Evolutionary conservation across 148 eudicot genomes (phyloP), one percentile per base, ranked within the genome.

Genomic region (Camellia granthamiana): DNA sequence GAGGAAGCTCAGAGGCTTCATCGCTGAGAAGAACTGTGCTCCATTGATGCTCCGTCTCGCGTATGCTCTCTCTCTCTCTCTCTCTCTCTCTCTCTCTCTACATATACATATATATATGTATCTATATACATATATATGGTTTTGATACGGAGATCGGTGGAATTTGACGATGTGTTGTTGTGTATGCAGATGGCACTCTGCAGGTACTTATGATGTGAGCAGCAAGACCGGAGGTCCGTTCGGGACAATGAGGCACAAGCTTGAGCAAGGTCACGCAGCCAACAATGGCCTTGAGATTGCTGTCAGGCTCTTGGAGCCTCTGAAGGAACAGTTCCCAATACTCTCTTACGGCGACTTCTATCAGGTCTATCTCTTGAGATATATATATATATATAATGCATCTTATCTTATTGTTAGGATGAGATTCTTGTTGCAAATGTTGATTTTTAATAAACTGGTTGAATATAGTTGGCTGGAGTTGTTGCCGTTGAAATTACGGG

Each of bases 401-500:
- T 77, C 23, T 3, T 21, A 12, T 10, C 12, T 21, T 19, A 14
- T 3, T n/a, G 23, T 16, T 38, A n/a, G 61, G 18, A 61, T 11
- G 52, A 77, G 38, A 44, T 3, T 60, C 0, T 71, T 30, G 62
- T 23, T 65, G 3, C 58, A 14, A 6, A 51, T 51, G 13, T 54
- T 66, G 18, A 43, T 52, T 12, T 65, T 66, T 15, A 7, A n/a
- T 49, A 18, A 60, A 9, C 43, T 78, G 70, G 38, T 74, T 56
- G 13, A 16, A 55, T 77, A 64, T 74, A 92, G 97, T 85, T 92
- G 82, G 97, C 97, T 82, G 97, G 98, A 69, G 96, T 93, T 83
- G 98, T 95, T 78, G 98, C 96, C 79, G 98, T 95, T 76, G 96
- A 95, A 72, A 78, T 95, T 46, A 91, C 98, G 42, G 98, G 98